Conservation (phyloP, 768 basidiomycete genomes). For the Phlebiopsis flavidoalba region DNA sequence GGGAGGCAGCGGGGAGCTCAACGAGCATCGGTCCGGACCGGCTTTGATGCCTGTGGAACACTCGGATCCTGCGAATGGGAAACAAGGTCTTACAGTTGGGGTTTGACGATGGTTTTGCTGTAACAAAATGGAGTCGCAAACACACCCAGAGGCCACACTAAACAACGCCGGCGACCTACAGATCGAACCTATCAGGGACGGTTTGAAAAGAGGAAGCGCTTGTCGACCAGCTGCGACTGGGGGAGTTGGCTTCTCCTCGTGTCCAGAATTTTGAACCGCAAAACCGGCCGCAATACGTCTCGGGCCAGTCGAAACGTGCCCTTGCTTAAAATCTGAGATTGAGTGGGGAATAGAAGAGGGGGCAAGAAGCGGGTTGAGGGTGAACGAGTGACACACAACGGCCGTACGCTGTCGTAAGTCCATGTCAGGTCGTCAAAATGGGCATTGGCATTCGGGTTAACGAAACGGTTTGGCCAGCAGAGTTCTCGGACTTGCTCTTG, state of each 20-base stretch:
- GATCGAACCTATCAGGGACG: not conserved
- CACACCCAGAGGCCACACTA: not conserved
- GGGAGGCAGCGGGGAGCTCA: not conserved
- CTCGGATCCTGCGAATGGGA: slow-evolving; percentile 16
- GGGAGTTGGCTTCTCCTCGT: not conserved
- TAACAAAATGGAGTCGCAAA: not conserved
- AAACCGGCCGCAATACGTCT: not conserved
- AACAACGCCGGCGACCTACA: not conserved
- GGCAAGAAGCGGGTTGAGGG: no score
- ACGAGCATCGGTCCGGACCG: not conserved
- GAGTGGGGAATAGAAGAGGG: not conserved
- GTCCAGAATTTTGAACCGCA: not conserved
- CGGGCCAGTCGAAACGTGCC: slow-evolving; percentile 2
- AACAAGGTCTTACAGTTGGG: not conserved
- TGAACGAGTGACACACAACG: no score
- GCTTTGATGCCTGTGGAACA: slow-evolving; percentile 18
- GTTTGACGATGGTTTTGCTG: not conserved
- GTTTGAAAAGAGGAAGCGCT: not conserved
- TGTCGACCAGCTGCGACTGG: not conserved
- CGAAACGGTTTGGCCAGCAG: slow-evolving; percentile 16
- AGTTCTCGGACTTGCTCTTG: slow-evolving; percentile 25
- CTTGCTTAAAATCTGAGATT: slow-evolving; percentile 3
- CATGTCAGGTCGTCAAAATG: slow-evolving; percentile 38
- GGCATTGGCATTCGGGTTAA: slow-evolving; percentile 23
- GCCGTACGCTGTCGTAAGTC: slow-evolving; percentile 57